Conservation (phyloP, 2,329 filamentous ascomycete genomes). For the Dothistroma septosporum region DNA sequence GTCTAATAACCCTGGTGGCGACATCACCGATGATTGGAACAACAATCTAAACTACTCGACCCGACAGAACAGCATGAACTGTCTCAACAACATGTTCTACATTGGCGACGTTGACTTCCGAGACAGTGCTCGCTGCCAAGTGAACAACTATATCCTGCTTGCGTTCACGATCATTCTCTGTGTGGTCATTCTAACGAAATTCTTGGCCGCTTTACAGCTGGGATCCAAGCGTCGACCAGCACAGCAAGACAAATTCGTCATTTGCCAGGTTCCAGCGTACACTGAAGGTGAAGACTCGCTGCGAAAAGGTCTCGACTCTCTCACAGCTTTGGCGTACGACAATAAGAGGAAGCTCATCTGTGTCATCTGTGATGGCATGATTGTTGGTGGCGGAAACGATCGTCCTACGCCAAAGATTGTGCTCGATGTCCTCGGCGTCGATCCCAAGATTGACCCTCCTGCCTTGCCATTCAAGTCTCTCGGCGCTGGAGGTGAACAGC, state of each 20-base stretch:
- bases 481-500: conserved; percentile 80
- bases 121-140: conserved; percentile 67
- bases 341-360: conserved; percentile 97
- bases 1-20: conserved; percentile 69
- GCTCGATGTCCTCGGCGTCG: conserved; percentile 92
- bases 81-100: conserved; percentile 79
- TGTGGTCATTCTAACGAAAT: conserved; percentile 77
- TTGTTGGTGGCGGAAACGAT: conserved; percentile 93
- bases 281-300: conserved; percentile 96
- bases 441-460: conserved; percentile 92
- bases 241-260: conserved; percentile 97
- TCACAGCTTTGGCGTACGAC: conserved; percentile 92
- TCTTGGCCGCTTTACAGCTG: conserved; percentile 87
- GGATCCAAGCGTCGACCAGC: conserved; percentile 84
- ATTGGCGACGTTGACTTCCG: conserved; percentile 83
- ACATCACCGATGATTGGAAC: conserved; percentile 67
- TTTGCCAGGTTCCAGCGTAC: conserved; percentile 95
- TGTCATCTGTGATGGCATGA: conserved; percentile 95
- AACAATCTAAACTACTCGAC: conserved; percentile 47
- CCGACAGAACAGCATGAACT: conserved; percentile 69
- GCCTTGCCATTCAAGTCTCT: conserved; percentile 92
- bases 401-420: conserved; percentile 96
- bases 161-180: conserved; percentile 83
- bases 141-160: conserved; percentile 87
- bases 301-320: conserved; percentile 85